Evolutionary conservation across 2,329 filamentous ascomycete species (phyloP).

Genomic region (Furcasterigmium furcatum): DNA sequence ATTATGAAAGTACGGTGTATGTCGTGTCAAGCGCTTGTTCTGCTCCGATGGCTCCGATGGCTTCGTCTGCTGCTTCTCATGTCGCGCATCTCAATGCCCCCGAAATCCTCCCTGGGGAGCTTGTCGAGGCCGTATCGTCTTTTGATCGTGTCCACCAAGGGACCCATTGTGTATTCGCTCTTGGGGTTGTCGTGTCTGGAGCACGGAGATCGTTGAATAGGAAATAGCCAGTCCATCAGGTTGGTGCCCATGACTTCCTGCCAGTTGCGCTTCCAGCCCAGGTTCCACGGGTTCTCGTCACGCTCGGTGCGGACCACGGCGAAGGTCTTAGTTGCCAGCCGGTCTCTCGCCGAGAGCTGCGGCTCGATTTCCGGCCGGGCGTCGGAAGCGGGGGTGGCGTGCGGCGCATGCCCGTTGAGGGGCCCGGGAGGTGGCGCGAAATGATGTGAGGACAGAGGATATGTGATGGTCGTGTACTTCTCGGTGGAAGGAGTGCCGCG

Average conservation of each 20-base stretch:
- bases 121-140: slow-evolving; percentile 31
- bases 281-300: slow-evolving; percentile 83
- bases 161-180: slow-evolving; percentile 67
- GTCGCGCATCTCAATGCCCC: slow-evolving; percentile 24
- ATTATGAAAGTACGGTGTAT: background rate
- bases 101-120: slow-evolving; percentile 13
- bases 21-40: background rate
- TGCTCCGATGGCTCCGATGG: background rate
- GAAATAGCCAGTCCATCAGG: slow-evolving; percentile 75
- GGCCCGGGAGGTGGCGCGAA: slow-evolving; percentile 2
- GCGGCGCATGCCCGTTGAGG: slow-evolving; percentile 6
- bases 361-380: background rate
- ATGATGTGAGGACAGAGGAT: slow-evolving; percentile 42
- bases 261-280: slow-evolving; percentile 69
- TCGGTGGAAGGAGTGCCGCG: slow-evolving; percentile 36
- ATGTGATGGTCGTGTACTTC: slow-evolving; percentile 51
- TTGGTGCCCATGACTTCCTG: slow-evolving; percentile 74
- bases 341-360: slow-evolving; percentile 24
- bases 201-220: slow-evolving; percentile 72
- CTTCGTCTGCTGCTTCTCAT: slow-evolving; percentile 6
- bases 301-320: slow-evolving; percentile 71
- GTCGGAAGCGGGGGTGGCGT: slow-evolving; percentile 7
- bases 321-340: slow-evolving; percentile 62
- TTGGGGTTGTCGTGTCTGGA: slow-evolving; percentile 60
- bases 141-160: slow-evolving; percentile 55